These are phyloP conservation scores for Ogataea pignaliae DNA, from an alignment of 805 yeast species.

Conservation along the genomic window DNA sequence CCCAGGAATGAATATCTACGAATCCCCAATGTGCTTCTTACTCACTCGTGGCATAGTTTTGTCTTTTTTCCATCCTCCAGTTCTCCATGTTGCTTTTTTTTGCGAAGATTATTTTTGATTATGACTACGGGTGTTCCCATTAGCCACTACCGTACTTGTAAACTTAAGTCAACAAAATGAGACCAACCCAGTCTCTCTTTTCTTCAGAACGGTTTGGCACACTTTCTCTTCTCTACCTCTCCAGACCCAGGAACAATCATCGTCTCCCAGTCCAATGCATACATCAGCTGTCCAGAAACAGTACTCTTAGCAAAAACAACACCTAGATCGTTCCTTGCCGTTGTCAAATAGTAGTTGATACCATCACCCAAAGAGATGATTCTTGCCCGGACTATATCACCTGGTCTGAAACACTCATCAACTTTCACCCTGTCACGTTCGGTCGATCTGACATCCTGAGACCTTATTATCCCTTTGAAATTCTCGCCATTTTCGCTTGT, in stretches of 20 bases:
- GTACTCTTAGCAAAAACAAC: slow-evolving; percentile 82
- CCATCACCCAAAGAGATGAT: slow-evolving; percentile 94
- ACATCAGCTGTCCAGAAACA: slow-evolving; percentile 70
- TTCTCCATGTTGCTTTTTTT: background rate
- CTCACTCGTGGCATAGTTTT: too few relatives aligned
- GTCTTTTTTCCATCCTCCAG: background rate
- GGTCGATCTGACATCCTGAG: slow-evolving; percentile 86
- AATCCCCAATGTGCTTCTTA: too few relatives aligned
- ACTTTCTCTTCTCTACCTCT: slow-evolving; percentile 70
- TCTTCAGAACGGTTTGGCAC: slow-evolving; percentile 76
- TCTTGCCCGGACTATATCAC: slow-evolving; percentile 84
- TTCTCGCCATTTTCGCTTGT: slow-evolving; percentile 80
- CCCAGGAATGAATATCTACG: too few relatives aligned
- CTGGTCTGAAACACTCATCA: slow-evolving; percentile 78
- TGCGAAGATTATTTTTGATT: background rate
- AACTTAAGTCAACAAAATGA: background rate
- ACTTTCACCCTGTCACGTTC: slow-evolving; percentile 85
- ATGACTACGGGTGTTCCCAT: background rate
- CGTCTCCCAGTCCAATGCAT: slow-evolving; percentile 92
- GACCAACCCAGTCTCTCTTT: background rate
- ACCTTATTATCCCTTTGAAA: slow-evolving; percentile 78
- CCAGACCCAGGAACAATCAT: slow-evolving; percentile 83
- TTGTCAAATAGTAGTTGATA: slow-evolving; percentile 78
- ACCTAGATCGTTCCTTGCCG: slow-evolving; percentile 89
- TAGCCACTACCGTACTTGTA: background rate